Evolutionary conservation across 2,329 filamentous ascomycete species (phyloP).

Genomic region (Ophiocordyceps camponoti-saundersi): DNA sequence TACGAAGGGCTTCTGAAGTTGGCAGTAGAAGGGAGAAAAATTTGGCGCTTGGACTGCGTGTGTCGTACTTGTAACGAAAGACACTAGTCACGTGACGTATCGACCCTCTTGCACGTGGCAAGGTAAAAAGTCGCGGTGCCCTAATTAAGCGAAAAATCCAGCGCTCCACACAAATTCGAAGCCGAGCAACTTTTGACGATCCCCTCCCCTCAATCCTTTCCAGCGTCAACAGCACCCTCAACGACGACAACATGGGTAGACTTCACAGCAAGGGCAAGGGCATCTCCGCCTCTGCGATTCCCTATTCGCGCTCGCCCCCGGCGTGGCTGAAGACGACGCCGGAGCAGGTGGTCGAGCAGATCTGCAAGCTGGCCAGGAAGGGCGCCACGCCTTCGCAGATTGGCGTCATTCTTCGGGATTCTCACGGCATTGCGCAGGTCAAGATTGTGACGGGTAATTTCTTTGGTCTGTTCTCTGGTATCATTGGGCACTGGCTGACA

Average conservation of each 20-base stretch:
- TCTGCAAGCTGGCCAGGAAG: constrained; percentile 98
- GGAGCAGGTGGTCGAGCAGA: constrained; percentile 97
- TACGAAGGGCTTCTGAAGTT: not conserved
- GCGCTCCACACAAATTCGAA: constrained; percentile 20
- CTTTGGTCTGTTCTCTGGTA: not conserved
- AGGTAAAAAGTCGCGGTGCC: constrained; percentile 11
- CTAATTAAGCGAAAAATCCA: constrained; percentile 29
- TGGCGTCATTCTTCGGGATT: constrained; percentile 95
- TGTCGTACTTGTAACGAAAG: not conserved
- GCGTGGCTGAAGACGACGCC: constrained; percentile 98
- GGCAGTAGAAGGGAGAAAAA: not conserved
- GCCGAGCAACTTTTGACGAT: constrained; percentile 7
- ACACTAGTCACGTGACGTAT: not conserved
- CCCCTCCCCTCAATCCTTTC: constrained; percentile 7
- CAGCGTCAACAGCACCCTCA: constrained; percentile 19
- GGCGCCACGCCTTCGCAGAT: constrained; percentile 97
- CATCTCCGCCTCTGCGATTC: constrained; percentile 87
- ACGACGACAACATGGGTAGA: constrained; percentile 65
- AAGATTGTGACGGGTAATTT: constrained; percentile 85
- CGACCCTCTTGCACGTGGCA: not conserved
- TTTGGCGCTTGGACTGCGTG: not conserved
- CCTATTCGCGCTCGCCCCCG: constrained; percentile 86
- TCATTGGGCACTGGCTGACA: constrained; percentile 10
- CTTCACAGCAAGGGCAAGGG: constrained; percentile 99
- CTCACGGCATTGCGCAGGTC: constrained; percentile 95